These are phyloP conservation scores for Venturia effusa DNA, from an alignment of 2,329 filamentous ascomycete species.

Conservation along the genomic window DNA sequence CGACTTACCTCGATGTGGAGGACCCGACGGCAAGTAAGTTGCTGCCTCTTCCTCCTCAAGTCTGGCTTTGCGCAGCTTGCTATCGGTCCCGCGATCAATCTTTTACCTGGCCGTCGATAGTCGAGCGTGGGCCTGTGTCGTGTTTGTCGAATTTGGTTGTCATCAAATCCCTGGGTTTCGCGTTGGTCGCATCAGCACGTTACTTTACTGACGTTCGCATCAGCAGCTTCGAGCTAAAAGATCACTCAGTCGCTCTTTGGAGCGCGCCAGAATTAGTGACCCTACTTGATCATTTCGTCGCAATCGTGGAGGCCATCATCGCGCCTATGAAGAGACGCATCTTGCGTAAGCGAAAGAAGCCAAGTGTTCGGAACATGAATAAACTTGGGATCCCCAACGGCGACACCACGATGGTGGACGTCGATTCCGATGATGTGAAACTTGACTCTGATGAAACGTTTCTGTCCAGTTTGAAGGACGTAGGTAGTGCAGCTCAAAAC, in stretches of 20 bases:
- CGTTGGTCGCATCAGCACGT: not conserved
- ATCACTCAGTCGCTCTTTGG: slow-evolving; percentile 1
- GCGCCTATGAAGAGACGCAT: slow-evolving; percentile 7
- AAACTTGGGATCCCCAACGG: not conserved
- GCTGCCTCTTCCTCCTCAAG: not conserved
- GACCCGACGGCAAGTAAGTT: not conserved
- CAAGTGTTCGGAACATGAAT: not conserved
- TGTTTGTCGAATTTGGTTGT: not conserved
- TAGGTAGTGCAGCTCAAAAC: not conserved
- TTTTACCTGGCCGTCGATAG: not conserved
- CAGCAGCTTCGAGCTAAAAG: not conserved
- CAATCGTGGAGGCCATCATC: not conserved
- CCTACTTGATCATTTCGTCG: not conserved
- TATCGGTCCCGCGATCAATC: not conserved
- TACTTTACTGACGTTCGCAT: not conserved
- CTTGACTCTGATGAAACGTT: slow-evolving; percentile 1
- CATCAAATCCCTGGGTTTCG: not conserved
- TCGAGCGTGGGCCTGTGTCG: not conserved
- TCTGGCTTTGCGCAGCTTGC: not conserved
- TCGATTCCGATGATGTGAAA: not conserved
- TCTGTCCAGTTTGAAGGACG: not conserved
- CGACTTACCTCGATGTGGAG: not conserved
- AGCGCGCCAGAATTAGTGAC: not conserved
- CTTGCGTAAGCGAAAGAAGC: slow-evolving; percentile 5
- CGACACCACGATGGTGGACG: not conserved